Conservation (phyloP, 257 asterid species). For the Henckelia pumila region DNA sequence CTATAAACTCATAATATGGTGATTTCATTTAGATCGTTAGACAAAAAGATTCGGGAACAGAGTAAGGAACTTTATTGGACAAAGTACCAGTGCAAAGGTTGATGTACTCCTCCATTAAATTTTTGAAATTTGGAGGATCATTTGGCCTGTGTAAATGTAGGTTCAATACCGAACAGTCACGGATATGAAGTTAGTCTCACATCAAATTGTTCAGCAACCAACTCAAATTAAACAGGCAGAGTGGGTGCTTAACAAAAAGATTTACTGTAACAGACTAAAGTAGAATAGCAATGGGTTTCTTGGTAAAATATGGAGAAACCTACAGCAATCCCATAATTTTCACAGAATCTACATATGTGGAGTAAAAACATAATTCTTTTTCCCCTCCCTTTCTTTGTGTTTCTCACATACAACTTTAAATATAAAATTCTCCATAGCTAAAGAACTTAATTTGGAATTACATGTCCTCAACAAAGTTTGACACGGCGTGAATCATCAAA, state of each 20-base stretch:
- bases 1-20: conserved; percentile 36
- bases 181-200: conserved; percentile 8
- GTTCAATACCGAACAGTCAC: conserved; percentile 11
- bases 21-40: not conserved
- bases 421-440: not conserved
- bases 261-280: no score
- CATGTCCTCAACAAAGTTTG: not conserved
- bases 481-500: not conserved
- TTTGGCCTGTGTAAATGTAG: conserved; percentile 59
- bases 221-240: not conserved
- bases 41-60: not conserved
- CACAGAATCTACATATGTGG: no score
- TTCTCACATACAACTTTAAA: not conserved
- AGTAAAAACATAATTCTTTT: no score
- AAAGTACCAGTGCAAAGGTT: conserved; percentile 71
- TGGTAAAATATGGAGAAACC: no score
- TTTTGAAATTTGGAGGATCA: conserved; percentile 57
- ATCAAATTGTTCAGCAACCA: not conserved
- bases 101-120: conserved; percentile 70
- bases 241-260: not conserved
- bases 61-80: not conserved
- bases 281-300: no score
- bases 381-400: no score
- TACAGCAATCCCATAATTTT: no score
- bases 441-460: not conserved